These are phyloP conservation scores for Peronospora farinosa DNA, from an alignment of 352 stramenopile species.

Conservation along the genomic window DNA sequence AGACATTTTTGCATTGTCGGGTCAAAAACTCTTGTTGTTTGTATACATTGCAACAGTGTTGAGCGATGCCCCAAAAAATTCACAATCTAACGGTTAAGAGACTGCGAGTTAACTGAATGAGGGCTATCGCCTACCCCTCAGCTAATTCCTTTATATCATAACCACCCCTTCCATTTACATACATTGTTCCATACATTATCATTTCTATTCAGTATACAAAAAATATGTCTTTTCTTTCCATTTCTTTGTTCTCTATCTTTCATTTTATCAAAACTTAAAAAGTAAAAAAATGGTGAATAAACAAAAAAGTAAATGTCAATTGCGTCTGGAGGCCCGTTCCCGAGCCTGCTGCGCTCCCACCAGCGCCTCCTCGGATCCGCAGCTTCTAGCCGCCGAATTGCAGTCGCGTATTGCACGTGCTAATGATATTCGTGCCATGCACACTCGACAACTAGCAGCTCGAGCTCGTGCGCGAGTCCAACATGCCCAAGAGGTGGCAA, in stretches of 20 bases:
- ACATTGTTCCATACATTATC: not conserved
- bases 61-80: too few species aligned
- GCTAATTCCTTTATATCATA: not conserved
- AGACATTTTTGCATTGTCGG: too few species aligned
- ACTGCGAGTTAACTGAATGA: too few species aligned
- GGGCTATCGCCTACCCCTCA: not conserved
- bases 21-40: too few species aligned
- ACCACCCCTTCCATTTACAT: not conserved
- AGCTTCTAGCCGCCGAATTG: slow-evolving; percentile 23
- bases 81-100: too few species aligned
- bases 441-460: slow-evolving; percentile 36
- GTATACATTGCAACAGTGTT: too few species aligned
- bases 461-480: slow-evolving; percentile 44
- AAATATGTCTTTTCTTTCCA: too few species aligned
- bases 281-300: slow-evolving; percentile 39
- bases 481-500: slow-evolving; percentile 50
- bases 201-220: too few species aligned
- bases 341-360: slow-evolving; percentile 18
- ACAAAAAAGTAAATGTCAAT: slow-evolving; percentile 63
- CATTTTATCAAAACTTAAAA: not conserved
- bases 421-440: slow-evolving; percentile 37
- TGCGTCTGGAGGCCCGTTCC: slow-evolving; percentile 56
- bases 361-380: slow-evolving; percentile 8
- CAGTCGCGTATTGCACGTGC: slow-evolving; percentile 47
- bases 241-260: not conserved